Evolutionary conservation across 139 green algal species (phyloP), one percentile per base, ranked within the genome.

Genomic region (Parachlorella kessleri): DNA sequence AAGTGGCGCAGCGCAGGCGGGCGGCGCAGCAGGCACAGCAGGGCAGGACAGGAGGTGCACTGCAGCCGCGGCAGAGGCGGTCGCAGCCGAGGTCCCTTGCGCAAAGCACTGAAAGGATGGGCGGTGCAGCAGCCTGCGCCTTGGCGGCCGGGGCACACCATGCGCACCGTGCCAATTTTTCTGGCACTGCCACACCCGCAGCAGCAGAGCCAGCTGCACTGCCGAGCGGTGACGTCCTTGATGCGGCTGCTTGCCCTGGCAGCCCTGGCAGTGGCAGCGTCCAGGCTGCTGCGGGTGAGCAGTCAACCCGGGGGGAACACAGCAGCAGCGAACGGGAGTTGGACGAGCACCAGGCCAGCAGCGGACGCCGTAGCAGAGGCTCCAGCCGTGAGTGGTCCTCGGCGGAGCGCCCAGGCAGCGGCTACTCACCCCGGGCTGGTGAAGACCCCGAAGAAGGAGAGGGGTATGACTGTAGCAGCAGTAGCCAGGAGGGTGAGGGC

Each of bases 1-100:
- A 85, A 36, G 76, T 85, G 41, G 80, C 67, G 9, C 68, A 42
- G 18, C 55, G 55, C 26, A 24, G 72, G 30, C 63, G 55, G 53
- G 74, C 40, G 32, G 41, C 74, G 39, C 59, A 79, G 73, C n/a
- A 32, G 28, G 55, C 6, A 0, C 59, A 41, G 66, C 33, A 33
- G 65, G 59, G 4, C 33, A 6, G 4, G 39, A 37, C 40, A 38
- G 28, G 3, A 23, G 23, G 26, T 35, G 6, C 24, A 23, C 4
- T 1, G 30, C 30, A 5, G 24, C 65, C 59, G 53, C 53, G 14
- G 53, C 53, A 63, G 53, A n/a, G n/a, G n/a, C n/a, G n/a, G n/a
- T n/a, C n/a, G n/a, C n/a, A n/a, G n/a, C n/a, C n/a, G n/a, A n/a
- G n/a, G n/a, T n/a, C n/a, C n/a, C n/a, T n/a, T n/a, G n/a, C n/a